A percentile compares a stretch with the other conserved stretches of the same genome.
Evolutionary conservation across 148 eudicot species (phyloP).

Genomic region (Heliamphora exappendiculata): DNA sequence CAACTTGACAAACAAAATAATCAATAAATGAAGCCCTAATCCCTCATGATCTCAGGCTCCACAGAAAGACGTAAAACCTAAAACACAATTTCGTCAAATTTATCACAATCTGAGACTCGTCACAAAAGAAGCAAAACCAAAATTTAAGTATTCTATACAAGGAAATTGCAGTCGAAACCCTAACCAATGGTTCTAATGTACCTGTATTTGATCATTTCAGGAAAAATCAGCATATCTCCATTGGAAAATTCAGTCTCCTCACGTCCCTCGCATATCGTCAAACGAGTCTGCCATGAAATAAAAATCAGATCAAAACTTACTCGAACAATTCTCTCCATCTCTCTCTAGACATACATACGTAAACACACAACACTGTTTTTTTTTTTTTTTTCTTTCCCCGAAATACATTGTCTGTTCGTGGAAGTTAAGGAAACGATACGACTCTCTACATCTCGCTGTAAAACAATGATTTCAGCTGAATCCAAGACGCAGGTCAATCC

Average conservation of each 20-base stretch:
- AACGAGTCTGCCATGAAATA: slow-evolving; percentile 55
- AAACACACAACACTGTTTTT: no score
- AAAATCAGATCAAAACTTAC: slow-evolving; percentile 9
- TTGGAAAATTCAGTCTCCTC: slow-evolving; percentile 43
- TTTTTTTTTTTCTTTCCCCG: no score
- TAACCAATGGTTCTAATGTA: slow-evolving; percentile 12
- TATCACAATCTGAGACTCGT: background rate
- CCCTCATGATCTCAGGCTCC: background rate
- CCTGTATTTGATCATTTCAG: slow-evolving; percentile 91
- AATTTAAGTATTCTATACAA: no score
- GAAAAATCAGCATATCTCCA: slow-evolving; percentile 83
- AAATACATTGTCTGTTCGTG: no score
- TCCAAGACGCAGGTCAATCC: background rate
- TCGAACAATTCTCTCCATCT: background rate
- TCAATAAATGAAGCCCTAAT: slow-evolving; percentile 8
- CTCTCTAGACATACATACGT: background rate
- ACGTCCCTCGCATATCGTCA: slow-evolving; percentile 67
- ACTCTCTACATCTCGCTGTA: background rate
- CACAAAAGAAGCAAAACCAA: no score
- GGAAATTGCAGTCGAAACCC: background rate
- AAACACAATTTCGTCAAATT: background rate
- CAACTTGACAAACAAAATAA: slow-evolving; percentile 1
- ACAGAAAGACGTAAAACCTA: background rate
- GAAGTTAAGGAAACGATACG: background rate
- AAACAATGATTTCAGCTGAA: background rate